phyloP scores from a whole-genome alignment of 1,284 basidiomycete genomes.

The Papiliotrema fonsecae region DNA sequence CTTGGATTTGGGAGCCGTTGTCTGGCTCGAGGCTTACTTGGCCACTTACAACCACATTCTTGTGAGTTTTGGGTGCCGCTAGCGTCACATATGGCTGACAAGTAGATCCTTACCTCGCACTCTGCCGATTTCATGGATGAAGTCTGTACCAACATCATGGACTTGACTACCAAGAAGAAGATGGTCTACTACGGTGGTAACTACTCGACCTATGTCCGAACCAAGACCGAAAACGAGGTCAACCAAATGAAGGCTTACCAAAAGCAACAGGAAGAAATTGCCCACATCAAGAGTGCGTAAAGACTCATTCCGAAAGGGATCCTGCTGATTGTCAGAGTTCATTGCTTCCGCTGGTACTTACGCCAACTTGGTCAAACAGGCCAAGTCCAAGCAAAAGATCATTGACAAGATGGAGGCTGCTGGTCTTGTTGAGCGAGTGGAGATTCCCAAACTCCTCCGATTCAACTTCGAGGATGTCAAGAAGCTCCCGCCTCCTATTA shows the following conservation, averaged over 20 bases:
- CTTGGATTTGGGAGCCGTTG: constrained; percentile 93
- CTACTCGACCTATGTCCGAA: constrained; percentile 93
- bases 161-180: constrained; percentile 63
- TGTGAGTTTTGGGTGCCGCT: no score
- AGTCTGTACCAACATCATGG: constrained; percentile 97
- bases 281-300: constrained; percentile 78
- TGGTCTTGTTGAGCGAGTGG: constrained; percentile 87
- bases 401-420: constrained; percentile 99
- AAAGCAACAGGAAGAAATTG: constrained; percentile 98
- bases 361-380: constrained; percentile 96
- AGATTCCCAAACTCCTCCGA: constrained; percentile 63
- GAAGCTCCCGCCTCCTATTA: constrained; percentile 93
- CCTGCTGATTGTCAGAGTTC: constrained; percentile 57
- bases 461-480: constrained; percentile 97
- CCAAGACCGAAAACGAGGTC: constrained; percentile 93
- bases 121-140: constrained; percentile 99
- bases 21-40: constrained; percentile 97
- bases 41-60: constrained; percentile 98
- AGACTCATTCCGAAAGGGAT: neutral
- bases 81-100: neutral
- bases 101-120: constrained; percentile 53
- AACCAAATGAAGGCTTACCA: constrained; percentile 99
- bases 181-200: constrained; percentile 92
- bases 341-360: constrained; percentile 98
- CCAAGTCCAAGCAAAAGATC: constrained; percentile 99